These are phyloP conservation scores for Syncephalis fuscata DNA, from an alignment of 371 early-diverging fungal genomes.

Conservation along the genomic window DNA sequence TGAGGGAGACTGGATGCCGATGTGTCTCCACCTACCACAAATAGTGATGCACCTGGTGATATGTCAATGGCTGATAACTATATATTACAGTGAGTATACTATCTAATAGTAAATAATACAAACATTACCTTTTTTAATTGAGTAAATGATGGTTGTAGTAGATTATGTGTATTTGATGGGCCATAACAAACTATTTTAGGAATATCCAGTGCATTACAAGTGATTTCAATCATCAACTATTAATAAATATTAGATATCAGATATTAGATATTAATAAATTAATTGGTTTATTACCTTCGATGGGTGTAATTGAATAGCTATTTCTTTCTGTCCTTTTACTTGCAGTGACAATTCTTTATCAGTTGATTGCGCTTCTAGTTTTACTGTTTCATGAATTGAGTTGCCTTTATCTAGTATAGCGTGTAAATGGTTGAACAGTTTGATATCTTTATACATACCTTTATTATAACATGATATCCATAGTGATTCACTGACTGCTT, in stretches of 20 bases:
- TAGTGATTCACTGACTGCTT: background rate
- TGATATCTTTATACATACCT: background rate
- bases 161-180: background rate
- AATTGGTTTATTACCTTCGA: background rate
- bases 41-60: conserved; percentile 30
- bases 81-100: background rate
- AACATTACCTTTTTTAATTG: background rate
- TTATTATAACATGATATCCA: conserved; percentile 7
- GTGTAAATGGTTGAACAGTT: background rate
- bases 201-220: background rate
- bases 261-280: too few relatives aligned
- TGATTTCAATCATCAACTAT: background rate
- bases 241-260: too few relatives aligned
- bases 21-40: conserved; percentile 22
- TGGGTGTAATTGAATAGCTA: background rate
- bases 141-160: background rate
- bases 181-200: background rate
- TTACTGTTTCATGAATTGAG: background rate
- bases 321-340: background rate
- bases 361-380: background rate
- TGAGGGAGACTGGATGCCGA: background rate
- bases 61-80: conserved; percentile 28
- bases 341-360: background rate
- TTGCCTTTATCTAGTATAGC: background rate
- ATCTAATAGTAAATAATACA: conserved; percentile 1